These are phyloP conservation scores for Aureobasidium sp. DNA, from an alignment of 2,329 filamentous ascomycete species.

Conservation along the genomic window DNA sequence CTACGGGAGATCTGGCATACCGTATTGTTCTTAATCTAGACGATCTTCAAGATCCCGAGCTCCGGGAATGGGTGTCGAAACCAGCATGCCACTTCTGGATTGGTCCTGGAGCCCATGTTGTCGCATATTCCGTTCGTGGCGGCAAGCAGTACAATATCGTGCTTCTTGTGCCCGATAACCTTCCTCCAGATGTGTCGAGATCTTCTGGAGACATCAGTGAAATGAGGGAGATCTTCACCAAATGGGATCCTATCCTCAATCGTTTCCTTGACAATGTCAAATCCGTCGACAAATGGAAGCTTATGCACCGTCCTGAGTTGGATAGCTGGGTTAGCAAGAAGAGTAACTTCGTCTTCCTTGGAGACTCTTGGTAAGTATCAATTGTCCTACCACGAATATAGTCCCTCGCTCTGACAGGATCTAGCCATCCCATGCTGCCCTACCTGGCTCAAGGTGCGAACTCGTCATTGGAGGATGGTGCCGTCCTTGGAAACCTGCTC, in stretches of 20 bases:
- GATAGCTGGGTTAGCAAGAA: conserved; percentile 48
- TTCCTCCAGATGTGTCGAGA: conserved; percentile 48
- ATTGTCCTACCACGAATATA: neutral
- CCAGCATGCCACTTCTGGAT: conserved; percentile 56
- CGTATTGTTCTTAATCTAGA: conserved; percentile 50
- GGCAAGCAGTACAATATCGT: conserved; percentile 60
- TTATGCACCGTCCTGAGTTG: conserved; percentile 53
- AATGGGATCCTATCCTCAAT: conserved; percentile 56
- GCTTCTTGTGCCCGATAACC: conserved; percentile 56
- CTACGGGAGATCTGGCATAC: conserved; percentile 60
- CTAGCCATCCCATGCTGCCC: conserved; percentile 53
- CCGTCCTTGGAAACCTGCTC: conserved; percentile 53
- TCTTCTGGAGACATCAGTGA: conserved; percentile 51
- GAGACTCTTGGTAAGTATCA: conserved; percentile 45
- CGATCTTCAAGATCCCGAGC: conserved; percentile 40
- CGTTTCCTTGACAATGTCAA: conserved; percentile 46
- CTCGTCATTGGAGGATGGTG: conserved; percentile 60
- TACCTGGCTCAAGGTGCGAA: conserved; percentile 61
- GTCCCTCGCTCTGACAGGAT: neutral
- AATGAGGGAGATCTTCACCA: conserved; percentile 52
- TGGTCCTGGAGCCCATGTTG: conserved; percentile 54
- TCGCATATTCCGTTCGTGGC: conserved; percentile 54
- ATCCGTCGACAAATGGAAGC: conserved; percentile 60
- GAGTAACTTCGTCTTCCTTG: conserved; percentile 45
- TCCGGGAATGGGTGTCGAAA: conserved; percentile 47